Base-by-base conservation (phyloP, 2,329 filamentous ascomycete genomes). In the Nemania bipapillata region DNA sequence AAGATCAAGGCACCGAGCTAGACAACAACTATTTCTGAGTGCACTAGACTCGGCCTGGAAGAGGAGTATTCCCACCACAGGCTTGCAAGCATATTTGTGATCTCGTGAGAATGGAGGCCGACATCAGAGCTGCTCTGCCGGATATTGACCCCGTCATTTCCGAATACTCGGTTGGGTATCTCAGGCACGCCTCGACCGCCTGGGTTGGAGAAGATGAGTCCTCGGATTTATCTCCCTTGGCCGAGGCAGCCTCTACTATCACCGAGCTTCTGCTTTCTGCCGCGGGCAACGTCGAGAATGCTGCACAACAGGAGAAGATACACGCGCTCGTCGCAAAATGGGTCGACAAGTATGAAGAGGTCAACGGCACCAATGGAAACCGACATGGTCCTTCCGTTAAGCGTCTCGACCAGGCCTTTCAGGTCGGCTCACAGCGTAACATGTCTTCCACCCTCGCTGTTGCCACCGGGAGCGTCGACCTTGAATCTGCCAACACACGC, bases 361-460 rank as follows among this genome's bases (percentile, higher is more conserved):
- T 89, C 66, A 91, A 93, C 83, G 92, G 90, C 65, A 90, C 92
- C 82, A 92, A 89, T 69, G 86, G 89, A 56, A 88, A 93, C 80
- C 86, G 86, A 60, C 89, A 91, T 77, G 88, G 91, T 74, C 92
- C 92, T 9, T 91, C 93, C 7, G 92, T 95, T 68, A 93, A 86
- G 81, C 92, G 93, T 76, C 89, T 99, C 22, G 96, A 98, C 77
- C 94, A 98, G 81, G 92, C 94, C 69, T 93, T 97, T 81, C 93
- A 97, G 81, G 95, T 99, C 76, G 93, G 93, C 79, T 90, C 94
- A 28, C 93, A 97, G 83, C 89, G 93, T 73, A 97, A 97, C 81
- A 95, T 99, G 83, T 99, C 96, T 35, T 97, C 96, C 5, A 99
- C 96, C 2, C 83, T 99, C 73, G 95, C 94, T 24, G 89, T 99